Evolutionary conservation across 352 stramenopile species (phyloP).

Genomic region (Pelagophyceae sp.): DNA sequence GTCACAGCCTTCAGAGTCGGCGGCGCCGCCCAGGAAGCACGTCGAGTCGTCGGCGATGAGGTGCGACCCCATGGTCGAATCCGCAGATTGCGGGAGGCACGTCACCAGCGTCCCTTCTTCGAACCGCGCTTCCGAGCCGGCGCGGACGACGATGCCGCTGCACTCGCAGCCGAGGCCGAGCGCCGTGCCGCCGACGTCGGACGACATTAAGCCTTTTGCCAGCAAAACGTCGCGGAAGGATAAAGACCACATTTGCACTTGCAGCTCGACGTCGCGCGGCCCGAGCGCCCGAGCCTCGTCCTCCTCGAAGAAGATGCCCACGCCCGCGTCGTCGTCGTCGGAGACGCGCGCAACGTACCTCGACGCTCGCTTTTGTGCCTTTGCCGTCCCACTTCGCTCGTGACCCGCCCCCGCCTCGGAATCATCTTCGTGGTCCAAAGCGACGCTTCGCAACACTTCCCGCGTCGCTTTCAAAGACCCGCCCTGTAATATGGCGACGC

Average conservation of each 20-base stretch:
- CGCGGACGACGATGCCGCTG: not conserved
- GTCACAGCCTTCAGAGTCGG: not conserved
- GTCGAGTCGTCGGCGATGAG: not conserved
- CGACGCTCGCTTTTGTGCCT: too few species aligned
- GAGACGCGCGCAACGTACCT: too few species aligned
- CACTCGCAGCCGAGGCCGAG: not conserved
- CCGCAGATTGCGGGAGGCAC: not conserved
- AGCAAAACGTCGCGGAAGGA: not conserved
- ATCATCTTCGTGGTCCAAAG: too few species aligned
- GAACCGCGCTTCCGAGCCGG: too few species aligned
- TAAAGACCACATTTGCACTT: not conserved
- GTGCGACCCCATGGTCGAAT: not conserved
- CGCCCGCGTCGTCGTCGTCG: not conserved
- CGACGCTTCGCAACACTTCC: too few species aligned
- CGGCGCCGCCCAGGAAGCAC: not conserved
- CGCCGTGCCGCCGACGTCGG: not conserved
- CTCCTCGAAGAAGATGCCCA: not conserved
- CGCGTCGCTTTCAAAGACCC: too few species aligned
- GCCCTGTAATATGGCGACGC: too few species aligned
- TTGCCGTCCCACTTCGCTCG: too few species aligned
- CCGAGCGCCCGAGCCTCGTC: not conserved
- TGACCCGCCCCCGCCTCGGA: too few species aligned
- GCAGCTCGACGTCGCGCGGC: too few species aligned
- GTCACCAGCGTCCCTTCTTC: not conserved
- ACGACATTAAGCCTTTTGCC: not conserved